Base-by-base conservation (phyloP, 352 stramenopile species). In the Phytophthora sansomeana region DNA sequence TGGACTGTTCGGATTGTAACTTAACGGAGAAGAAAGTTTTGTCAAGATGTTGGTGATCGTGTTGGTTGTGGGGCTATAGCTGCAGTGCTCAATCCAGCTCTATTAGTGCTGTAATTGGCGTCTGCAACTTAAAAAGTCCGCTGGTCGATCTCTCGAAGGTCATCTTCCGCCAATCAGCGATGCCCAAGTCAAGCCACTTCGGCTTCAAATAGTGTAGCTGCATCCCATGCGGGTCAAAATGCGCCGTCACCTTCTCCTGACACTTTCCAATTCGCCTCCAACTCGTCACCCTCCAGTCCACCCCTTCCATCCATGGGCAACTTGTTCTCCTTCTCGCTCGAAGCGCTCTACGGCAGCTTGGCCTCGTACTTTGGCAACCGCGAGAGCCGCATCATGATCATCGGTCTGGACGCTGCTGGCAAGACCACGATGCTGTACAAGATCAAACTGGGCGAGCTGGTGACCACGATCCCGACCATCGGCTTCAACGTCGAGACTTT, bases 361-460 rank as follows among this genome's bases (percentile, higher is more conserved):
- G 39, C 65, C 13, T 69, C 43, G 10, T 85, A 65, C 61, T 84
- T 73, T 33, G 26, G 67, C 49, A 66, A 72, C 71, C 71, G 63
- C 28, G 63, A 82, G 39, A 78, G 70, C 21, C 75, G 75, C 70
- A 79, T 85, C 57, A 63, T 98, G 49, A 98, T 99, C 78, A 83
- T 97, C n/a, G 91, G 91, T 1, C 82, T 98, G 11, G 96, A 99
- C 77, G 94, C 91, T 21, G 97, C 96, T 19, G 96, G 96, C 73
- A 99, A 99, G 83, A 99, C 97, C 1, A 99, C 97, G 30, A 96
- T 99, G 63, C 86, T 98, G 9, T 93, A 97, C 79, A 84, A 87
- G 55, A 81, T 97, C 59, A 92, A 97, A 61, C 69, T 96, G 24
- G 85, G 81, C 10, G 81, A 93, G 48, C 19, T 80, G 5, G 58